These are phyloP conservation scores for Hyaloscypha bicolor DNA, from an alignment of 495 filamentous ascomycete genomes.

Conservation along the genomic window DNA sequence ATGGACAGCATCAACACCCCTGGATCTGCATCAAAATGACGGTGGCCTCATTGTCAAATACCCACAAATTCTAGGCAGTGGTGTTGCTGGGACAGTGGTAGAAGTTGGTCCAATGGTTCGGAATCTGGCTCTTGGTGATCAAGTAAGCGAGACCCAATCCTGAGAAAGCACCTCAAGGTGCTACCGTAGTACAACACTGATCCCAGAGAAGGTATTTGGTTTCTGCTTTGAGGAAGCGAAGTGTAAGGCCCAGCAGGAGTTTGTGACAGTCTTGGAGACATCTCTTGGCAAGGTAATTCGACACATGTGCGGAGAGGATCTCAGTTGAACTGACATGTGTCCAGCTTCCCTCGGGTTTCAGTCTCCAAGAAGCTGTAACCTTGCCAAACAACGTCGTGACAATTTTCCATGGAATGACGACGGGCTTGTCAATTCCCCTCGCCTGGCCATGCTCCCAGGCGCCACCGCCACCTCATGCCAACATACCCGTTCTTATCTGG, in stretches of 20 bases:
- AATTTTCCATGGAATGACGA: constrained; percentile 47
- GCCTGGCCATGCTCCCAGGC: constrained; percentile 48
- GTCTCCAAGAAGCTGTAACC: constrained; percentile 47
- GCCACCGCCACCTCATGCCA: constrained; percentile 33
- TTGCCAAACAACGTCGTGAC: constrained; percentile 56
- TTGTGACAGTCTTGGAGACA: constrained; percentile 35
- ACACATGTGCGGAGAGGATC: neutral
- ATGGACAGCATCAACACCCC: constrained; percentile 55
- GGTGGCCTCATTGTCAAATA: constrained; percentile 47
- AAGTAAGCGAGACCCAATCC: constrained; percentile 3
- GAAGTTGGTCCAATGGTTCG: constrained; percentile 44
- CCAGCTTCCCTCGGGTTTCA: constrained; percentile 42
- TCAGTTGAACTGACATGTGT: neutral
- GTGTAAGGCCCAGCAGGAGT: constrained; percentile 50
- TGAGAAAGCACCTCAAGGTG: neutral
- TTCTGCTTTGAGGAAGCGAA: constrained; percentile 42
- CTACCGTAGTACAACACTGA: neutral
- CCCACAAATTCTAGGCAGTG: constrained; percentile 40
- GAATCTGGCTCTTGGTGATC: constrained; percentile 42
- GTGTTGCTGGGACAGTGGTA: constrained; percentile 47
- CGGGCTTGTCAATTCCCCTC: constrained; percentile 45
- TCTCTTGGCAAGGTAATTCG: constrained; percentile 36
- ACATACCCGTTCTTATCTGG: constrained; percentile 51
- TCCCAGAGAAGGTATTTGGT: constrained; percentile 44
- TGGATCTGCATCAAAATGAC: constrained; percentile 57